Evolutionary conservation across 2,329 filamentous ascomycete species (phyloP).

Genomic region (Ophiostoma quercus): DNA sequence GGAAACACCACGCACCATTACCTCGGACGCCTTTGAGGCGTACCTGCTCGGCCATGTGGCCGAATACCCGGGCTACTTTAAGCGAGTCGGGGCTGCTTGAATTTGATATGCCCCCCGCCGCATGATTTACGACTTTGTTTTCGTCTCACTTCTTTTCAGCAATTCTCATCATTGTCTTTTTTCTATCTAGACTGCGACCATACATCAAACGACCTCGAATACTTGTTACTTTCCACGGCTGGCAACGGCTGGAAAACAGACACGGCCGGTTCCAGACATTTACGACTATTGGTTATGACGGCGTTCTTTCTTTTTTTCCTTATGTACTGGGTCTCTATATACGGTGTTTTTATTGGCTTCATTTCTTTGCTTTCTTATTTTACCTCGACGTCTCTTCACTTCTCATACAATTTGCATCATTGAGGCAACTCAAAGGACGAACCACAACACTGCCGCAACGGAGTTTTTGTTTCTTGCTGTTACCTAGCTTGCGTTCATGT

Average conservation of each 20-base stretch:
- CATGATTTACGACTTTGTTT: not conserved
- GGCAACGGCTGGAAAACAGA: constrained; percentile 13
- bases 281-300: constrained; percentile 13
- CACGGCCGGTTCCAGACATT: not conserved
- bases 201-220: not conserved
- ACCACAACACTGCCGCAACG: constrained; percentile 6
- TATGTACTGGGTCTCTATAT: not conserved
- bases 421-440: constrained; percentile 24
- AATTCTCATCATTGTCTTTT: not conserved
- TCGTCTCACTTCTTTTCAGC: not conserved
- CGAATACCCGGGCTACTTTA: constrained; percentile 33
- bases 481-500: constrained; percentile 3
- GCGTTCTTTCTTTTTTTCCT: constrained; percentile 11
- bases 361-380: not conserved
- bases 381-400: not conserved
- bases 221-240: constrained; percentile 1
- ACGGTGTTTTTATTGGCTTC: not conserved
- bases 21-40: constrained; percentile 39
- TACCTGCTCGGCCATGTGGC: constrained; percentile 38
- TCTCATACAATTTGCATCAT: constrained; percentile 19
- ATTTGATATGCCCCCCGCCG: not conserved
- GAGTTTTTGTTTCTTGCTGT: constrained; percentile 10
- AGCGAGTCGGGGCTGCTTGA: not conserved
- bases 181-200: constrained; percentile 10
- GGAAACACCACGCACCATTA: constrained; percentile 34